These are phyloP conservation scores for Withania somnifera DNA, from an alignment of 305 asterid species.

Conservation along the genomic window DNA sequence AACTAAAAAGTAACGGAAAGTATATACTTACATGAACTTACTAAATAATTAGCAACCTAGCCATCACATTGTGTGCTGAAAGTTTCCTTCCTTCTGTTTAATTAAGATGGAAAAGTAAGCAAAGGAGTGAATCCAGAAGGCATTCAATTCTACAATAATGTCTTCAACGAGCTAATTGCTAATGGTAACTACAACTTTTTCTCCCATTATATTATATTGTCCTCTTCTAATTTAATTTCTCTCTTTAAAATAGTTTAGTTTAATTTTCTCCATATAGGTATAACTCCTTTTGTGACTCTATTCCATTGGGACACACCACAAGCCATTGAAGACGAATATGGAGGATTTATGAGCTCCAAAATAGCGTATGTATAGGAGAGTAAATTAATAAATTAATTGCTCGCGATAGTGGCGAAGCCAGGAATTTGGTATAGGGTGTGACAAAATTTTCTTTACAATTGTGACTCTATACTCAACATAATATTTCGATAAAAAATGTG, in stretches of 20 bases:
- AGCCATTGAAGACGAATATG: slow-evolving; percentile 11
- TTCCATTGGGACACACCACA: slow-evolving; percentile 21
- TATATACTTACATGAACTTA: too few species aligned
- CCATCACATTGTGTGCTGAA: background rate
- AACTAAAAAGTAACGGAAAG: background rate
- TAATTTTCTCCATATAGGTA: slow-evolving; percentile 10
- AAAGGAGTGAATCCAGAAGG: background rate
- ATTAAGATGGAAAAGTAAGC: background rate
- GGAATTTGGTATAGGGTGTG: too few species aligned
- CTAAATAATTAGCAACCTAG: too few species aligned
- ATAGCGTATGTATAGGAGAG: background rate
- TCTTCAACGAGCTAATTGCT: background rate
- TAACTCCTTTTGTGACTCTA: slow-evolving; percentile 46
- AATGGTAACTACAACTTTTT: background rate
- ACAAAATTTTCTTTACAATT: too few species aligned
- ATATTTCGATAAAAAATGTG: too few species aligned
- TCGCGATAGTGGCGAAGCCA: too few species aligned
- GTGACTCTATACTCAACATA: too few species aligned
- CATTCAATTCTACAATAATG: background rate
- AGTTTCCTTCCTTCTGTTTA: background rate
- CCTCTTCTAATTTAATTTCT: background rate
- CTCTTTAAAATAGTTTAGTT: background rate
- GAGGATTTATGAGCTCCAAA: slow-evolving; percentile 33
- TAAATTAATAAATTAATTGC: too few species aligned
- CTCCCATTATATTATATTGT: background rate